These are phyloP conservation scores for Fusarium sp. DNA, from an alignment of 2,329 filamentous ascomycete species.

Conservation along the genomic window DNA sequence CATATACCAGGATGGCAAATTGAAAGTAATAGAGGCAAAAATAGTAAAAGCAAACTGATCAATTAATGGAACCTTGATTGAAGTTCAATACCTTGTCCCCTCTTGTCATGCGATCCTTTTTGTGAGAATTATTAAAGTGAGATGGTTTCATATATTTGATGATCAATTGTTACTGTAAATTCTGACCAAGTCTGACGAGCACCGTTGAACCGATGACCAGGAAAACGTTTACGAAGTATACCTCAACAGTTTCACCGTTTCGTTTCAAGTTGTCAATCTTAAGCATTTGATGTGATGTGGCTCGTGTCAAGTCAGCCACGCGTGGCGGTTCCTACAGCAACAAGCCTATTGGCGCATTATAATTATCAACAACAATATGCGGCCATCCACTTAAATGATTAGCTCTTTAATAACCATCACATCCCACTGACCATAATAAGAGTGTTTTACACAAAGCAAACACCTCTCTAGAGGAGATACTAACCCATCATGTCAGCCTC, in stretches of 20 bases:
- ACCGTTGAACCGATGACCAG: background rate
- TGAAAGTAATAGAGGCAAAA: constrained; percentile 45
- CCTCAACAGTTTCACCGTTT: background rate
- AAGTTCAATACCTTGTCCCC: constrained; percentile 16
- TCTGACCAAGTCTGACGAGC: background rate
- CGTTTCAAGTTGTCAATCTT: background rate
- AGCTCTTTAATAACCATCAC: constrained; percentile 23
- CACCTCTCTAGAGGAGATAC: constrained; percentile 32
- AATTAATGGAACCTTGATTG: constrained; percentile 37
- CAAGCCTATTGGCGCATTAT: constrained; percentile 11
- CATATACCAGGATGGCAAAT: constrained; percentile 43
- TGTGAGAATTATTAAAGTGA: background rate
- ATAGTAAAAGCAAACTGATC: constrained; percentile 43
- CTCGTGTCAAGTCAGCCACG: constrained; percentile 5
- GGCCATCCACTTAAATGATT: constrained; percentile 11
- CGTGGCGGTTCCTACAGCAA: constrained; percentile 45
- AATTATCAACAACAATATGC: constrained; percentile 26
- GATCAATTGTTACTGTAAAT: background rate
- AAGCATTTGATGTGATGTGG: background rate
- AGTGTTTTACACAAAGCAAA: constrained; percentile 19
- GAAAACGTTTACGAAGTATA: background rate
- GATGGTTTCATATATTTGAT: background rate
- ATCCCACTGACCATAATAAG: constrained; percentile 18
- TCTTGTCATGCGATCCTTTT: background rate
- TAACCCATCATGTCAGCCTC: constrained; percentile 58